Base-by-base conservation (phyloP, 2,329 filamentous ascomycete species). In the Penicillium corylophilum region DNA sequence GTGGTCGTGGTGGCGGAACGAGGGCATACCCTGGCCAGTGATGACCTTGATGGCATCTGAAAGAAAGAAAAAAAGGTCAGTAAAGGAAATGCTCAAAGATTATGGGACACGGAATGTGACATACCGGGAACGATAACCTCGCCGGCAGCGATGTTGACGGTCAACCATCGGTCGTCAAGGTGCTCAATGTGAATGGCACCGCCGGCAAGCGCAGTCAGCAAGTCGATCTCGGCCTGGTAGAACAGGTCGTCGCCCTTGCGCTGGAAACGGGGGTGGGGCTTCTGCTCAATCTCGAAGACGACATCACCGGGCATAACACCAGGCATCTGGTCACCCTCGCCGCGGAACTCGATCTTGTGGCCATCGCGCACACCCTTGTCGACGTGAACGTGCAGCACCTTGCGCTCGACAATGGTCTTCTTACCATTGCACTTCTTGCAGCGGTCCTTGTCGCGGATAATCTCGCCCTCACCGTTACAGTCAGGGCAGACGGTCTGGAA, bases 401-500 rank as follows among this genome's bases (percentile, higher is more conserved):
- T 99, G 66, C 94, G 85, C 79, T 99, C 94, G 55, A 97, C 89
- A 56, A 94, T 81, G 16, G 94, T 99, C 86, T 99, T 99, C 86
- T 97, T 99, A 71, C 92, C 94, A 66, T 82, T 85, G 79, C 94
- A 99, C 71, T 84, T 82, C 85, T 96, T 97, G 88, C 94, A 99
- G 68, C 90, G 88, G 74, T 99, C 94, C 81, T 95, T 95, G 63
- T 97, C 93, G 70, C 90, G 90, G 74, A 99, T 93, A 61, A 88
- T 91, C 79, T 99, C 94, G 55, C 94, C 93, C 75, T 99, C 94
- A 58, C 95, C 95, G 65, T 94, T 93, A 74, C 94, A 99, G 77
- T 99, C 95, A 24, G 92, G 89, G 83, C 94, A 99, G 65, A 96
- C 92, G 26, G 93, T 97, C 82, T 99, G 94, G 85, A 99, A 99